phyloP scores from a whole-genome alignment of 1,139 yeast genomes.

The Yarrowia galli region DNA sequence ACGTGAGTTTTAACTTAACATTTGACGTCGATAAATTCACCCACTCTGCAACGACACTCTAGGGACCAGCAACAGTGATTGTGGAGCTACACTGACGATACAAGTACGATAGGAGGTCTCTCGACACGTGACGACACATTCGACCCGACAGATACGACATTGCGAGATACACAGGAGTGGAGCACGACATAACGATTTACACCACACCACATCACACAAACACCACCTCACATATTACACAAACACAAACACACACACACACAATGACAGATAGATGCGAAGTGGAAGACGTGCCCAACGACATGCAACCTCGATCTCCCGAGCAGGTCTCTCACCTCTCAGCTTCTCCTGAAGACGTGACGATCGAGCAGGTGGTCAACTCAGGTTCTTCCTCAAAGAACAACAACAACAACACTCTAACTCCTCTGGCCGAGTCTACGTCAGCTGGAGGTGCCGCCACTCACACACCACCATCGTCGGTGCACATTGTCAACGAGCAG shows the following conservation, averaged over 20 bases:
- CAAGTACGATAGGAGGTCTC: constrained; percentile 1
- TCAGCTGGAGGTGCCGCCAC: background rate
- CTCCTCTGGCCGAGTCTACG: constrained; percentile 15
- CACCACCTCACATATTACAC: background rate
- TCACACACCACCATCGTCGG: constrained; percentile 19
- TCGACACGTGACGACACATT: background rate
- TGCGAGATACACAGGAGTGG: too few species aligned
- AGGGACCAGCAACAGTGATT: constrained; percentile 5
- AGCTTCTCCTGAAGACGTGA: constrained; percentile 18
- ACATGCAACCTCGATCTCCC: constrained; percentile 33
- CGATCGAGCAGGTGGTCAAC: constrained; percentile 25
- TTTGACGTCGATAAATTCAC: constrained; percentile 27
- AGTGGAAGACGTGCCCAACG: constrained; percentile 31
- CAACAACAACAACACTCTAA: background rate
- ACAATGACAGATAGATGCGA: constrained; percentile 27
- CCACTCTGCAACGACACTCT: constrained; percentile 23
- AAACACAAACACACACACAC: background rate
- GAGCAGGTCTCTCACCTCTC: constrained; percentile 30
- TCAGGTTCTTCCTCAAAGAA: too few species aligned
- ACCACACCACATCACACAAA: background rate
- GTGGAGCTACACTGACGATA: constrained; percentile 12
- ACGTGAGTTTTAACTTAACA: constrained; percentile 22
- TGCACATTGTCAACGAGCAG: constrained; percentile 42
- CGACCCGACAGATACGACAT: background rate
- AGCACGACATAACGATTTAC: too few species aligned